A percentile compares a stretch with the other conserved stretches of the same genome.
Evolutionary conservation across 352 stramenopile genomes (phyloP).

Genomic region (Halophytophthora polymorphica): DNA sequence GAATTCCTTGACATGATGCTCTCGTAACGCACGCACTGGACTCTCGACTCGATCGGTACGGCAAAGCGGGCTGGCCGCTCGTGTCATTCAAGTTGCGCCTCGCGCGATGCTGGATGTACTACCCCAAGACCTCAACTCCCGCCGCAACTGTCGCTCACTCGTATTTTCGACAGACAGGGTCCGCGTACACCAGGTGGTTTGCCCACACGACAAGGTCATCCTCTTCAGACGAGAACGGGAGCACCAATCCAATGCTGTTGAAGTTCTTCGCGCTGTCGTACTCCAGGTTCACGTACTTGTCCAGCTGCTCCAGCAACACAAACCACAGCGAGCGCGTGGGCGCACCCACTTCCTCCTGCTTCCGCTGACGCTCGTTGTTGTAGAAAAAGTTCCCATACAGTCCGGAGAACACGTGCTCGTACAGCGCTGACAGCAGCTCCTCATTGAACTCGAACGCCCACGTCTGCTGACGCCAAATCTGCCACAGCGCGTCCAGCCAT

Average conservation of each 20-base stretch:
- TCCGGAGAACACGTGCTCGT: slow-evolving; percentile 95
- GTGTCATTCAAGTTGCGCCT: no score
- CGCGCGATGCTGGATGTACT: no score
- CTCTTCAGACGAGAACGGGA: slow-evolving; percentile 81
- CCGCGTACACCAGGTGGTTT: slow-evolving; percentile 74
- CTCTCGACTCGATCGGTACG: background rate
- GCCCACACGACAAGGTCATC: slow-evolving; percentile 82
- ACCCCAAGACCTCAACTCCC: no score
- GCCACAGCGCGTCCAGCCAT: slow-evolving; percentile 98
- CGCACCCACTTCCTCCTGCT: slow-evolving; percentile 49
- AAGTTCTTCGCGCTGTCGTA: slow-evolving; percentile 85
- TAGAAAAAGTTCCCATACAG: slow-evolving; percentile 98
- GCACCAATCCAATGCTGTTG: slow-evolving; percentile 76
- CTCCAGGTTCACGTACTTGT: slow-evolving; percentile 79
- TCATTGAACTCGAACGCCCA: slow-evolving; percentile 99
- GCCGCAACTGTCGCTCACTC: slow-evolving; percentile 28
- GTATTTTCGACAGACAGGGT: slow-evolving; percentile 86
- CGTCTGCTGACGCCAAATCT: slow-evolving; percentile 96
- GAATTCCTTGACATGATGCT: slow-evolving; percentile 71
- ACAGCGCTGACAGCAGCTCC: slow-evolving; percentile 88
- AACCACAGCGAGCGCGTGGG: slow-evolving; percentile 77
- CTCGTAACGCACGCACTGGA: slow-evolving; percentile 19
- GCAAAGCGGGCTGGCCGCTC: background rate
- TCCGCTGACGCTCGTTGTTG: slow-evolving; percentile 91
- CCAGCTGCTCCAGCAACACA: slow-evolving; percentile 48